Percentiles rank a stretch among this genome's conserved stretches.
Evolutionary conservation across 441 rosid species (phyloP).

Genomic region (Pelargonium australe): DNA sequence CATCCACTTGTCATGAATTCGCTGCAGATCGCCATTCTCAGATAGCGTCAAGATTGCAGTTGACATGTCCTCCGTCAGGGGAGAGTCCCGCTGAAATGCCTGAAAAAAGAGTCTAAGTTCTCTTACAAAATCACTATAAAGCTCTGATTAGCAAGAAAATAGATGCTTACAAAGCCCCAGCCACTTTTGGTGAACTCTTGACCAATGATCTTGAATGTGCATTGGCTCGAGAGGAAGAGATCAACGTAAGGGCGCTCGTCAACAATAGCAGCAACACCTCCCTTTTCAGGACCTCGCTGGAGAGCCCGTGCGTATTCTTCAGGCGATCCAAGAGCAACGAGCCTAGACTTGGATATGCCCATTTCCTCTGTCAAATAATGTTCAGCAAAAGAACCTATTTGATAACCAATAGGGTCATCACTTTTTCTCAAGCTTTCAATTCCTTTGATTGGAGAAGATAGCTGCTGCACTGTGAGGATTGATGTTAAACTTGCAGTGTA

Average conservation of each 20-base stretch:
- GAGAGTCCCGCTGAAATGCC: constrained; percentile 83
- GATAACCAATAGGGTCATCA: constrained; percentile 70
- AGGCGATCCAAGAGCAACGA: constrained; percentile 39
- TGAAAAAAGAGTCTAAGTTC: constrained; percentile 15
- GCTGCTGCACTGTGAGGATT: constrained; percentile 81
- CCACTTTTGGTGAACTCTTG: constrained; percentile 85
- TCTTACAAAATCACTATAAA: no score
- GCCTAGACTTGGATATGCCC: constrained; percentile 60
- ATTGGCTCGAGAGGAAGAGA: constrained; percentile 55
- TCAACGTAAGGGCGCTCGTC: constrained; percentile 87
- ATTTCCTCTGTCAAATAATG: constrained; percentile 72
- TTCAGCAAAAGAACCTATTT: constrained; percentile 77
- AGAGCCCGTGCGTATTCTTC: constrained; percentile 53
- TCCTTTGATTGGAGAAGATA: constrained; percentile 69
- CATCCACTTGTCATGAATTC: constrained; percentile 87
- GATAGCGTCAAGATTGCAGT: constrained; percentile 67
- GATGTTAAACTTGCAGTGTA: constrained; percentile 95
- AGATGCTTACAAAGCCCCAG: constrained; percentile 87
- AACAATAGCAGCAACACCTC: constrained; percentile 84
- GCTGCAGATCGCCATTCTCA: constrained; percentile 72
- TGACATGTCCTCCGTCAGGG: constrained; percentile 70
- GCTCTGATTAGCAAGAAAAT: no score
- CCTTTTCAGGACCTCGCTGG: constrained; percentile 47
- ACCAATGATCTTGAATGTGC: constrained; percentile 66
- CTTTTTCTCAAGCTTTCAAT: constrained; percentile 61